phyloP scores from a whole-genome alignment of 2,329 filamentous ascomycete species.

The Chaetothyriales sp. region DNA sequence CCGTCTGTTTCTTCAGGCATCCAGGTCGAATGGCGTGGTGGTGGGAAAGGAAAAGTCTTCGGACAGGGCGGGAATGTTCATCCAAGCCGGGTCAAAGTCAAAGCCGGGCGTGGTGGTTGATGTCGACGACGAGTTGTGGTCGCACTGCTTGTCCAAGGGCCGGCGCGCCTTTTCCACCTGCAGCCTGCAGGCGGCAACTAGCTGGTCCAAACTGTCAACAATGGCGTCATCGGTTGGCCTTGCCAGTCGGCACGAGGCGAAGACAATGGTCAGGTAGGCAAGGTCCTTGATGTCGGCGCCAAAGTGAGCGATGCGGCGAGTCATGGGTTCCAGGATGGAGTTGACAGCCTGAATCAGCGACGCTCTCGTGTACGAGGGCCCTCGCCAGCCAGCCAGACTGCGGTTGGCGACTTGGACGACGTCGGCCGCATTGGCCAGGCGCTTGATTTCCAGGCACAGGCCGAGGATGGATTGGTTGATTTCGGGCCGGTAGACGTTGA shows the following conservation, averaged over 20 bases:
- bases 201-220: neutral
- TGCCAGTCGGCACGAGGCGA: constrained; percentile 7
- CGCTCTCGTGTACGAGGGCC: constrained; percentile 5
- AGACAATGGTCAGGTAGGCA: constrained; percentile 13
- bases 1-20: no score
- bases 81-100: neutral
- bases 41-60: neutral
- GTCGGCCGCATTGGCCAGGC: constrained; percentile 2
- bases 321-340: constrained; percentile 14
- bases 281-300: constrained; percentile 14
- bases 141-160: no score
- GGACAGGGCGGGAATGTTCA: neutral
- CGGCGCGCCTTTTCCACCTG: neutral
- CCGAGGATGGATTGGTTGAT: constrained; percentile 9
- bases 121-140: neutral
- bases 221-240: neutral
- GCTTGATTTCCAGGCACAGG: constrained; percentile 14
- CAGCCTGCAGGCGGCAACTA: neutral
- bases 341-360: constrained; percentile 11
- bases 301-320: constrained; percentile 8
- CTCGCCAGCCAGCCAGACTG: neutral
- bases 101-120: neutral
- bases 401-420: neutral
- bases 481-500: constrained; percentile 15
- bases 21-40: neutral